A percentile compares a stretch with the other conserved stretches of the same genome.
phyloP scores from a whole-genome alignment of 129 eudicot genomes.

The Scalesia atractyloides region DNA sequence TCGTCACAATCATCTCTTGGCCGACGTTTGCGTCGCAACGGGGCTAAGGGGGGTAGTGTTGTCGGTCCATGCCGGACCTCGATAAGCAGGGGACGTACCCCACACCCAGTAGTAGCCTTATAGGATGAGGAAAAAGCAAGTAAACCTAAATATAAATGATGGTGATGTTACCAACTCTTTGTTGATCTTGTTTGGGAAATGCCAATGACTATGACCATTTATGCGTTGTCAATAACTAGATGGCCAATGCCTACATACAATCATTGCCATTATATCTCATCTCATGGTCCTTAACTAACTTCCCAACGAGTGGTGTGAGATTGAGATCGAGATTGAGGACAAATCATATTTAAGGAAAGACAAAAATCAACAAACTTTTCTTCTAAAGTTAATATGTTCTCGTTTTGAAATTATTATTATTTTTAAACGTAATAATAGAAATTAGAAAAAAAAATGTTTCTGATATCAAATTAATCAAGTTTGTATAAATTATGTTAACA shows the following conservation, averaged over 20 bases:
- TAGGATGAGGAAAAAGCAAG: background rate
- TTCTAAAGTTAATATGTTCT: background rate
- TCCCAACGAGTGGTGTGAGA: constrained; percentile 13
- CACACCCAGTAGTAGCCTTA: too few species aligned
- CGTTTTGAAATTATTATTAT: background rate
- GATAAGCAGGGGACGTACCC: too few species aligned
- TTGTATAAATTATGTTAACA: background rate
- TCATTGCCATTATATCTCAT: constrained; percentile 3
- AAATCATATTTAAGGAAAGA: constrained; percentile 1
- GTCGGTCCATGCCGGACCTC: too few species aligned
- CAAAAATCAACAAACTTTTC: constrained; percentile 10
- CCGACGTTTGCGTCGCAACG: too few species aligned
- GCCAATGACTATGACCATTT: constrained; percentile 14
- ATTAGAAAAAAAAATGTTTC: background rate
- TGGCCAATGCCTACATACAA: constrained; percentile 27
- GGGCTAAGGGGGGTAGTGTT: too few species aligned
- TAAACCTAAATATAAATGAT: background rate
- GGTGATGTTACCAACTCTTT: constrained; percentile 2
- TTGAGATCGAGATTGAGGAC: background rate
- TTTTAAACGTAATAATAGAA: background rate
- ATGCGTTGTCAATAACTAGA: constrained; percentile 19
- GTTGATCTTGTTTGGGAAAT: background rate
- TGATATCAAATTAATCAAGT: background rate
- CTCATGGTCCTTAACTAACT: constrained; percentile 1
- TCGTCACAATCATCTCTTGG: too few species aligned